These are phyloP conservation scores for Miscanthus lutarioriparius DNA, from an alignment of 176 grass and related monocot genomes.

Conservation along the genomic window DNA sequence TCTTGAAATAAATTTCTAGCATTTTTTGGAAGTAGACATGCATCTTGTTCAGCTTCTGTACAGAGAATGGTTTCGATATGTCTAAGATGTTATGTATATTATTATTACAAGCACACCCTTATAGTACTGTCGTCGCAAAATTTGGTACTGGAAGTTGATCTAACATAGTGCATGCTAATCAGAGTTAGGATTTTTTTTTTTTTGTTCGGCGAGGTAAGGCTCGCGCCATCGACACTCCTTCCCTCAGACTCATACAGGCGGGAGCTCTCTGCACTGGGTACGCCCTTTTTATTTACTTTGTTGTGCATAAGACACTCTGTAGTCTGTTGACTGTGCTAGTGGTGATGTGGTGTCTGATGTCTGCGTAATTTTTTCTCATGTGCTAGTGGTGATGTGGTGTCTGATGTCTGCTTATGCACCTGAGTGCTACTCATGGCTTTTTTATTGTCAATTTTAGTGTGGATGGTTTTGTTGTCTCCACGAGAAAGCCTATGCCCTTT, in stretches of 20 bases:
- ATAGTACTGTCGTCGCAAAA: neutral
- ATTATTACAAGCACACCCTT: neutral
- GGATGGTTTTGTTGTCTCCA: neutral
- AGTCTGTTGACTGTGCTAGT: slow-evolving; percentile 8
- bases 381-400: neutral
- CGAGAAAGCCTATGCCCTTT: neutral
- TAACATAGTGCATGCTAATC: neutral
- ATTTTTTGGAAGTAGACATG: neutral
- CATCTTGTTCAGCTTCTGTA: neutral
- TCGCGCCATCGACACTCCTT: too few relatives aligned
- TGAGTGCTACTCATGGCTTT: neutral
- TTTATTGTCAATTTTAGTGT: neutral
- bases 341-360: neutral
- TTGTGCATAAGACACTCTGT: neutral
- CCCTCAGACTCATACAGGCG: too few relatives aligned
- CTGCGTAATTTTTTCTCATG: neutral
- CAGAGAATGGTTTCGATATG: neutral
- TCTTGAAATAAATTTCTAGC: neutral
- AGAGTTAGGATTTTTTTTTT: neutral
- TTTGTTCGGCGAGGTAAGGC: too few relatives aligned
- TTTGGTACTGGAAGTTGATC: neutral
- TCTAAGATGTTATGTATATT: neutral
- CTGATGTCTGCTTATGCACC: neutral
- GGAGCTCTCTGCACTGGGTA: too few relatives aligned
- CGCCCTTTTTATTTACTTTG: neutral